Base-by-base conservation (phyloP, 2,329 filamentous ascomycete species). In the Pestalotiopsis fici region DNA sequence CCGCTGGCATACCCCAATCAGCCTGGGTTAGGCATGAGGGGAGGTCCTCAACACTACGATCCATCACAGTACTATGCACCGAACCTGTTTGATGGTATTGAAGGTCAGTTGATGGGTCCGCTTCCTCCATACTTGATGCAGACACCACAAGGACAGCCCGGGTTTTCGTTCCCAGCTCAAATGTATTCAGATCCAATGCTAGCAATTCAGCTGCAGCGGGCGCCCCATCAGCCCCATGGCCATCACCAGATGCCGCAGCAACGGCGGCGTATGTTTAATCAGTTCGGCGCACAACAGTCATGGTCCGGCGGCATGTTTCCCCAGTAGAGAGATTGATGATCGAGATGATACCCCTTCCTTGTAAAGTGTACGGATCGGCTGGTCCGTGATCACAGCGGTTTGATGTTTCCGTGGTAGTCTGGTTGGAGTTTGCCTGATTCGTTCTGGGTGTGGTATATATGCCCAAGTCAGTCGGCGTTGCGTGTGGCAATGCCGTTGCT, bases 1-100 rank as follows among this genome's bases (percentile, higher is more conserved):
- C 92, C 93, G 0, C 91, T 95, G 70, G 91, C 90, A 0, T 96
- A 95, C 73, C 92, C 92, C 0, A 93, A 91, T 73, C 91, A 93
- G 71, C 90, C 91, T 0, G 88, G 91, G 82, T 90, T 91, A 81
- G 84, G 88, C 71, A 82, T 87, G 54, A 83, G 83, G 11, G 78
- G 71, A 71, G 78, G 69, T 67, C 69, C 37, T 71, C 73, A 76
- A 47, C 74, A 77, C 35, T 76, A 77, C 37, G 77, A 80, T 28
- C 70, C 75, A 39, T 78, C 81, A 67, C 81, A 83, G 60, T 87
- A 87, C 69, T 87, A 85, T 76, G 82, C 88, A 68, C 82, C 85
- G 11, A 82, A 81, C 23, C 77, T 86, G 4, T 86, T 87, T 69
- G 89, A 91, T 70, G 90, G 91, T 65, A 87, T 93, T 63, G 92